Evolutionary conservation across 345 rosid genomes (phyloP).

Genomic region (Gossypium mustelinum): DNA sequence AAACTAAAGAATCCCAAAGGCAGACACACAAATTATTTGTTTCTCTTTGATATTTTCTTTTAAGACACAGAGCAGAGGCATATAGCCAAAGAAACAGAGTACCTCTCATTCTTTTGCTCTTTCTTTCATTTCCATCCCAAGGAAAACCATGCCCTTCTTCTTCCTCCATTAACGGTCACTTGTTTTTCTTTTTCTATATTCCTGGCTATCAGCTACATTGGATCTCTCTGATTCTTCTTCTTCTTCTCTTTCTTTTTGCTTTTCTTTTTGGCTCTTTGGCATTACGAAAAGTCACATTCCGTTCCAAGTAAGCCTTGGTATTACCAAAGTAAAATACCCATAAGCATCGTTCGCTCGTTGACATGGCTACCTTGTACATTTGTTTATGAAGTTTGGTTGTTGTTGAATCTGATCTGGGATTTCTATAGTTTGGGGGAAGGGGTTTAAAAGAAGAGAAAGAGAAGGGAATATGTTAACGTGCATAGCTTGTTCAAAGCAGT

Average conservation of each 20-base stretch:
- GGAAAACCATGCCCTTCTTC: neutral
- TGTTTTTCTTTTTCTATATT: constrained; percentile 1
- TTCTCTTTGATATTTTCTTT: neutral
- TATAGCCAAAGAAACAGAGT: neutral
- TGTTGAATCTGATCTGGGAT: constrained; percentile 29
- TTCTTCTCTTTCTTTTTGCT: neutral
- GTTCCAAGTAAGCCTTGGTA: neutral
- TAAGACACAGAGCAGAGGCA: neutral
- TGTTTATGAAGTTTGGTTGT: neutral
- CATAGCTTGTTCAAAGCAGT: constrained; percentile 79
- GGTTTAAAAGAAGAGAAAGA: neutral
- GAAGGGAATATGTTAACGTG: constrained; percentile 76
- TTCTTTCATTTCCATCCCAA: constrained; percentile 2
- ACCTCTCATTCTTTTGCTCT: neutral
- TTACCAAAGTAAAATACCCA: neutral
- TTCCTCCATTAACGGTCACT: neutral
- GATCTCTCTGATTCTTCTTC: neutral
- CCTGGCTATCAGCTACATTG: no score
- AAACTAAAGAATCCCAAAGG: neutral
- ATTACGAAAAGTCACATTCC: neutral
- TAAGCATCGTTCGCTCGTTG: neutral
- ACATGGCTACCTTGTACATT: neutral
- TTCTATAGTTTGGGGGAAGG: constrained; percentile 19
- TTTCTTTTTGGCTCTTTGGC: neutral
- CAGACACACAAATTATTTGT: neutral